A percentile compares a stretch with the other conserved stretches of the same genome.
phyloP scores from a whole-genome alignment of 1,139 yeast species.

The Hanseniaspora gamundiae region DNA sequence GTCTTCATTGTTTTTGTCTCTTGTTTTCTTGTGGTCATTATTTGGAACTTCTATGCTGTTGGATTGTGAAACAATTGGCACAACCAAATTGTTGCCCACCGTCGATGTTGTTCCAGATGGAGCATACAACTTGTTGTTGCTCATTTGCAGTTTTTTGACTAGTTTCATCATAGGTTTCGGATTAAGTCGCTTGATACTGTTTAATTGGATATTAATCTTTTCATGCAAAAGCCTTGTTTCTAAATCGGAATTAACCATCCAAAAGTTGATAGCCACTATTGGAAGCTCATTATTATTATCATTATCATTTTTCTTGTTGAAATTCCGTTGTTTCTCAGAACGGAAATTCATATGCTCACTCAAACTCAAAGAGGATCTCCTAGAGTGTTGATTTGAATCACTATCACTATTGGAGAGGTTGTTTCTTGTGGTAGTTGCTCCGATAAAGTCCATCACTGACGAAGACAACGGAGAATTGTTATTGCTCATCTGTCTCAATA shows the following conservation, averaged over 20 bases:
- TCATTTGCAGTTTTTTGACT: background rate
- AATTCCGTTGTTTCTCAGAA: background rate
- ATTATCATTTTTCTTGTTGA: background rate
- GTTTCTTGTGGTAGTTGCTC: background rate
- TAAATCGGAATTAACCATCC: conserved; percentile 8
- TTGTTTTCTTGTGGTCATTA: background rate
- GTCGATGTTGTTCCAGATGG: background rate
- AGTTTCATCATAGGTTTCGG: conserved; percentile 5
- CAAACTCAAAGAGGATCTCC: background rate
- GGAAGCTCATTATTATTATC: conserved; percentile 1
- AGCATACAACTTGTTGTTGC: background rate
- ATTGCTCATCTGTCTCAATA: too few relatives aligned
- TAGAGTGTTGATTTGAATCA: background rate
- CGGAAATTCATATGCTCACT: conserved; percentile 2
- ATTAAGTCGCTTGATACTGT: conserved; percentile 6
- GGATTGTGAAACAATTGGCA: background rate
- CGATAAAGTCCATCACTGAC: background rate
- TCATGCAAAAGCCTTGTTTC: conserved; percentile 8
- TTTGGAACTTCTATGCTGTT: background rate
- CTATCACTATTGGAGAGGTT: background rate
- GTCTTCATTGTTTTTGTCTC: background rate
- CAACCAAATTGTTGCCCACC: too few relatives aligned
- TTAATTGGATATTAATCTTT: conserved; percentile 7
- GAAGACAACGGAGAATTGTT: background rate
- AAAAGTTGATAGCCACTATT: conserved; percentile 5